Evolutionary conservation across 2,329 filamentous ascomycete genomes (phyloP).

Genomic region (Ophiocordyceps robertsii): DNA sequence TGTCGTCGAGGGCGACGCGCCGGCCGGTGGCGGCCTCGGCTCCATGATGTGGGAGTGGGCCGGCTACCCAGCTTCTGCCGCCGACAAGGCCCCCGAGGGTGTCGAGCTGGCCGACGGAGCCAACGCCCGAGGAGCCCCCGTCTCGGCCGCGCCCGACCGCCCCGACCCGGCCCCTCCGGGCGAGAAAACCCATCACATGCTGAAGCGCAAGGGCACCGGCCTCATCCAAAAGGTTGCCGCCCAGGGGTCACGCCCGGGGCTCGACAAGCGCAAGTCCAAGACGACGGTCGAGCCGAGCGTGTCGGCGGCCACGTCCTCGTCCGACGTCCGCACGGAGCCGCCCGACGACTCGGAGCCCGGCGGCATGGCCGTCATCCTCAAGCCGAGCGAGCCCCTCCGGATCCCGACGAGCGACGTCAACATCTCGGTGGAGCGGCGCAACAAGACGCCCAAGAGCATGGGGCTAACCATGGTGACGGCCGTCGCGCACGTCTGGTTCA

Average conservation of each 20-base stretch:
- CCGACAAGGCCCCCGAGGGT: slow-evolving; percentile 22
- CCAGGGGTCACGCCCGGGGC: slow-evolving; percentile 1
- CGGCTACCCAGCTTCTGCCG: slow-evolving; percentile 16
- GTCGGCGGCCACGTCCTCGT: slow-evolving; percentile 4
- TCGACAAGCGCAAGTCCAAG: slow-evolving; percentile 10
- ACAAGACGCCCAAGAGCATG: slow-evolving; percentile 62
- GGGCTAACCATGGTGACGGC: slow-evolving; percentile 84
- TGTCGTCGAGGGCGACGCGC: slow-evolving; percentile 45
- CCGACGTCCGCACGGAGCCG: slow-evolving; percentile 4
- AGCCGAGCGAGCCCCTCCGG: slow-evolving; percentile 52
- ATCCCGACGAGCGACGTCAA: slow-evolving; percentile 78
- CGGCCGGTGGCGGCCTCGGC: slow-evolving; percentile 32
- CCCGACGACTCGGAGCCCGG: slow-evolving; percentile 35
- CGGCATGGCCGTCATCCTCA: slow-evolving; percentile 66
- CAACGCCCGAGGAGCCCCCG: slow-evolving; percentile 7
- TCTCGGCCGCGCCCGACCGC: background rate
- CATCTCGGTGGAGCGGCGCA: slow-evolving; percentile 77
- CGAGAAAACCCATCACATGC: slow-evolving; percentile 7
- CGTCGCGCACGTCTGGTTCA: slow-evolving; percentile 95
- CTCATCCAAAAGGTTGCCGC: slow-evolving; percentile 18
- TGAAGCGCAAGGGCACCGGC: slow-evolving; percentile 17
- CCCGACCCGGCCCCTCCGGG: background rate
- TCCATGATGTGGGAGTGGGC: slow-evolving; percentile 43
- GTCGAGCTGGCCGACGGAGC: slow-evolving; percentile 17
- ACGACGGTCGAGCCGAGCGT: slow-evolving; percentile 4